Evolutionary conservation across 2,329 filamentous ascomycete genomes (phyloP), one percentile per base, ranked within the genome.

Genomic region (Fusarium dimerum): DNA sequence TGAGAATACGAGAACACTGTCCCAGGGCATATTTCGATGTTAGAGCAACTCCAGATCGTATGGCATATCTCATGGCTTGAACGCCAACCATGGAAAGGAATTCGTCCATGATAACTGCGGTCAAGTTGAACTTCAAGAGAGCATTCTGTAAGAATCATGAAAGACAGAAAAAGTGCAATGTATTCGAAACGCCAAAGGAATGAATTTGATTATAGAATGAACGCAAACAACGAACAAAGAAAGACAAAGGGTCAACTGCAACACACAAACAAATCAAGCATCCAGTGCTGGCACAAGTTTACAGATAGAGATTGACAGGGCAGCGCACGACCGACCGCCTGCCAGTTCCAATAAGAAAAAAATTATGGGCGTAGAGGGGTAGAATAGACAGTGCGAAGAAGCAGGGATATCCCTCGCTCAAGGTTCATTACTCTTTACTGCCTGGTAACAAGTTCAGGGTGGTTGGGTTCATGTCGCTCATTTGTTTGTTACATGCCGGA

Each of bases 41-140:
- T 60, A 96, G 82, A 45, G 89, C 85, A 60, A 97, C 87, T 45
- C 92, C 92, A 16, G 91, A 92, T 45, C 89, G 81, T 65, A 97
- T 92, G 68, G 92, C 92, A 82, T 94, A 95, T 75, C 91, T 96
- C 81, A 95, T 87, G 45, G 90, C 90, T 75, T 95, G 90, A 45
- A 77, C 71, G 56, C 81, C 81, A 52, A 85, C 68, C 42, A 73
- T 71, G 45, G 77, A 66, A 51, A 85, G 72, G 56, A 85, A 78
- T 48, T 78, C 78, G 69, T 96, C 91, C 91, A 96, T 95, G 60
- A 44, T 55, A 39, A 45, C 47, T 48, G 43, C 43, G 50, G 45
- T 51, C 43, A 48, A 51, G 48, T 16, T n/a, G 49, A 39, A 36
- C 26, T 51, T 20, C 40, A n/a, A 34, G 36, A 38, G 38, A 45